Percentiles rank a stretch among this genome's conserved stretches.
phyloP scores from a whole-genome alignment of 306 rosid species.

The Glycine tomentella region DNA sequence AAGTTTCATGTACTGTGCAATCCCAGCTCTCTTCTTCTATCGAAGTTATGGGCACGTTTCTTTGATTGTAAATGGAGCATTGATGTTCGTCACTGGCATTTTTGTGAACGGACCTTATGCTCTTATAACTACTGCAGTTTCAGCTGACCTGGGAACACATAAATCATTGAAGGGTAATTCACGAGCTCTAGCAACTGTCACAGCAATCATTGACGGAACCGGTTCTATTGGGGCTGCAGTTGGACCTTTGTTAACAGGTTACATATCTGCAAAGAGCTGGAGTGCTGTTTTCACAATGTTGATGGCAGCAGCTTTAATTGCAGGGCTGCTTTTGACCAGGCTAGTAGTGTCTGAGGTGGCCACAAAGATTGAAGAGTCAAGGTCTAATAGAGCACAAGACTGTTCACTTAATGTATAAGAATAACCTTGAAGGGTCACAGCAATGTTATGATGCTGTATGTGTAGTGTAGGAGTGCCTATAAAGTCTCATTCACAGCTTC shows the following conservation, averaged over 20 bases:
- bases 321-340: constrained; percentile 89
- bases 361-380: constrained; percentile 74
- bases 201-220: constrained; percentile 95
- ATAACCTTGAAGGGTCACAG: not conserved
- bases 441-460: not conserved
- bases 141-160: constrained; percentile 97
- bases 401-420: constrained; percentile 53
- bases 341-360: constrained; percentile 83
- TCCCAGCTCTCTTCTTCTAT: constrained; percentile 90
- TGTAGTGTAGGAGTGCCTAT: constrained; percentile 27
- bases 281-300: constrained; percentile 87
- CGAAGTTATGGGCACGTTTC: constrained; percentile 79
- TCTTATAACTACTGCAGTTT: constrained; percentile 96
- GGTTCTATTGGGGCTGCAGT: constrained; percentile 98
- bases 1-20: constrained; percentile 98
- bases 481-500: constrained; percentile 47
- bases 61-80: constrained; percentile 57
- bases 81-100: constrained; percentile 93
- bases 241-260: constrained; percentile 93
- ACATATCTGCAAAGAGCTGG: constrained; percentile 88
- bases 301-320: constrained; percentile 87
- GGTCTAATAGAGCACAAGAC: constrained; percentile 52
- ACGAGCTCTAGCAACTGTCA: constrained; percentile 92
- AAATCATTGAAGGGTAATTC: constrained; percentile 85
- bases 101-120: constrained; percentile 98